Evolutionary conservation across 768 basidiomycete genomes (phyloP), one percentile per base, ranked within the genome.

Genomic region (Coprinopsis sp.): DNA sequence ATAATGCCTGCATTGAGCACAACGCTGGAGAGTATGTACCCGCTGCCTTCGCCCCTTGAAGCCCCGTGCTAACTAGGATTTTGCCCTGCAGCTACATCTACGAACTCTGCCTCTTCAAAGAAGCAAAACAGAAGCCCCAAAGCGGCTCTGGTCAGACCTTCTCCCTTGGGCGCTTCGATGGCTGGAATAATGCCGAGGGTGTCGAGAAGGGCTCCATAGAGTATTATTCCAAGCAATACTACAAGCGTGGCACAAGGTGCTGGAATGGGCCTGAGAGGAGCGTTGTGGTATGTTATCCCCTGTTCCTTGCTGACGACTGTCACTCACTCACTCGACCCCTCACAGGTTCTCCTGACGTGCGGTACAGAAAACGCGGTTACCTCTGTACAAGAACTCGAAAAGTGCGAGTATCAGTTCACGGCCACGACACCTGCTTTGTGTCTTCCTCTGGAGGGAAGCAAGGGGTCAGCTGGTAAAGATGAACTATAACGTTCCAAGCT

Each of bases 201-300:
- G 74, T 78, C 2, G 56, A 72, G 50, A 70, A 73, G 3, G 91
- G 88, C 3, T 69, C 79, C 21, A 73, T 74, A 2, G 84, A 78
- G 27, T 96, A 84, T 65, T 96, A 97, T 64, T 66, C 76, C 37
- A 84, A 79, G 56, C 92, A 95, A 58, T 64, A 78, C 12, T 99
- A 98, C 69, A 81, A 81, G 29, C 72, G 76, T 43, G 96, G 95
- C 31, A 75, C 91, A 4, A 81, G 84, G 58, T 98, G 95, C 71
- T 96, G 94, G 95, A 96, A 96, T 57, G 95, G 96, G 1, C 96
- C 96, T 3, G 78, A 88, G 52, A 81, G 95, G 24, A 91, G 79
- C 51, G 86, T 91, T 25, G 74, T 80, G 60, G 91, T 90, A 63
- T 40, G 76, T 65, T 10, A 13, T 11, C 29, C 16, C 31, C 2